A percentile compares a stretch with the other conserved stretches of the same genome.
Conservation (phyloP, 2,329 filamentous ascomycete genomes). For the Penicillium sclerotigenum region DNA sequence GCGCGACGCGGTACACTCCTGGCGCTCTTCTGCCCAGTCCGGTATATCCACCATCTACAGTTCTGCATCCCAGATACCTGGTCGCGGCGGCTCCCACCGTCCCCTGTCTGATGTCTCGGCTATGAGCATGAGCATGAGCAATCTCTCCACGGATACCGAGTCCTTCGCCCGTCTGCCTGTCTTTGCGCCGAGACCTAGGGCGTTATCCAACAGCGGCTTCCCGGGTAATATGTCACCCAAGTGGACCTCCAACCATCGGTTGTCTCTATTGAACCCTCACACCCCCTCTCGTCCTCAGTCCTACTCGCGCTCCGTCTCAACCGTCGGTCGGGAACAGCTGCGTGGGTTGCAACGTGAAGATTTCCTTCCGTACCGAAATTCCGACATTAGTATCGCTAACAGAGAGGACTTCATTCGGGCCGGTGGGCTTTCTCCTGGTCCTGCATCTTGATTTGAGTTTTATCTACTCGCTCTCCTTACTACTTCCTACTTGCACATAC, state of each 20-base stretch:
- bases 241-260: conserved; percentile 16
- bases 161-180: conserved; percentile 34
- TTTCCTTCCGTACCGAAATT: conserved; percentile 36
- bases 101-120: conserved; percentile 28
- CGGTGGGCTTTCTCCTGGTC: conserved; percentile 17
- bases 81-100: conserved; percentile 14
- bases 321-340: conserved; percentile 30
- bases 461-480: too few relatives aligned
- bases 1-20: conserved; percentile 33
- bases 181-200: conserved; percentile 31
- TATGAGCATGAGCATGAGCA: conserved; percentile 31
- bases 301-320: conserved; percentile 26
- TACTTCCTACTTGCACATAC: conserved; percentile 4
- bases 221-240: conserved; percentile 13
- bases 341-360: conserved; percentile 36
- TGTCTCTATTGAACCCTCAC: conserved; percentile 12
- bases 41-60: conserved; percentile 33
- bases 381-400: conserved; percentile 38
- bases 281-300: conserved; percentile 14
- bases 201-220: conserved; percentile 8
- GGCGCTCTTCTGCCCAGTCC: conserved; percentile 35
- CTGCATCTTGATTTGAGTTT: not conserved
- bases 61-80: conserved; percentile 20
- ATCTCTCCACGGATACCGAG: conserved; percentile 30
- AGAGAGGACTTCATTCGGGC: conserved; percentile 35